phyloP scores from a whole-genome alignment of 1,284 basidiomycete species.

The Trichosporon asahii region DNA sequence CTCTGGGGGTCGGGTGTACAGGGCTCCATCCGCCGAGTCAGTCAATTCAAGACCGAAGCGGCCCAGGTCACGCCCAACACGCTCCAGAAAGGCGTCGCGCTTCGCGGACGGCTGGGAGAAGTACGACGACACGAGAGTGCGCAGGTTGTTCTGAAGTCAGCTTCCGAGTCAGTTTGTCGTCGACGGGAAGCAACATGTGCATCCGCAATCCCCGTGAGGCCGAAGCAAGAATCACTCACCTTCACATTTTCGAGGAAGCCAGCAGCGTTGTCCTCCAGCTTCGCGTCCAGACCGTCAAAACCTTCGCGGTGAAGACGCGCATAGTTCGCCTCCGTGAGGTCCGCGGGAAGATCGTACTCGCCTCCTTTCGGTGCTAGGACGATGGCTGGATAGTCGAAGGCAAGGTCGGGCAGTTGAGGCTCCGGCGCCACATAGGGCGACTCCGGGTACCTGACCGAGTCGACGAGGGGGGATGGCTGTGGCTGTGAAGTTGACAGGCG shows the following conservation, averaged over 20 bases:
- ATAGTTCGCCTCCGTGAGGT: slow-evolving; percentile 11
- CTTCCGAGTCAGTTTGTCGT: too few relatives aligned
- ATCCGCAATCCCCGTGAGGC: neutral
- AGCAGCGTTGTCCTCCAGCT: slow-evolving; percentile 36
- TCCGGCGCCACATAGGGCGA: slow-evolving; percentile 15
- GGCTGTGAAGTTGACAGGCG: neutral
- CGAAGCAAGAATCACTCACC: slow-evolving; percentile 46
- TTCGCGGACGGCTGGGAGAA: slow-evolving; percentile 31
- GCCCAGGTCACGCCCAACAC: slow-evolving; percentile 40
- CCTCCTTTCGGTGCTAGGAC: slow-evolving; percentile 14
- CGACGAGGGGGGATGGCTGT: neutral
- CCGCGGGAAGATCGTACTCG: slow-evolving; percentile 11
- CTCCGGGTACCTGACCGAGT: neutral
- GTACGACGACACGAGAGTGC: slow-evolving; percentile 34
- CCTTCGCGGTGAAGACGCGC: slow-evolving; percentile 34
- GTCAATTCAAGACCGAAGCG: slow-evolving; percentile 41
- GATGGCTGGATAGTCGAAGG: slow-evolving; percentile 2
- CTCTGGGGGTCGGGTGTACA: slow-evolving; percentile 16
- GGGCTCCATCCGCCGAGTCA: slow-evolving; percentile 36
- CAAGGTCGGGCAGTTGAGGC: slow-evolving; percentile 13
- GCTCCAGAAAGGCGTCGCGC: slow-evolving; percentile 44
- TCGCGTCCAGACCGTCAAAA: slow-evolving; percentile 33
- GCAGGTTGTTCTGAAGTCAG: slow-evolving; percentile 36
- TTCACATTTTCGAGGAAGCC: slow-evolving; percentile 47
- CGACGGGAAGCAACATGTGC: neutral